Conservation (phyloP, 305 asterid species). For the Solanum hybrid region DNA sequence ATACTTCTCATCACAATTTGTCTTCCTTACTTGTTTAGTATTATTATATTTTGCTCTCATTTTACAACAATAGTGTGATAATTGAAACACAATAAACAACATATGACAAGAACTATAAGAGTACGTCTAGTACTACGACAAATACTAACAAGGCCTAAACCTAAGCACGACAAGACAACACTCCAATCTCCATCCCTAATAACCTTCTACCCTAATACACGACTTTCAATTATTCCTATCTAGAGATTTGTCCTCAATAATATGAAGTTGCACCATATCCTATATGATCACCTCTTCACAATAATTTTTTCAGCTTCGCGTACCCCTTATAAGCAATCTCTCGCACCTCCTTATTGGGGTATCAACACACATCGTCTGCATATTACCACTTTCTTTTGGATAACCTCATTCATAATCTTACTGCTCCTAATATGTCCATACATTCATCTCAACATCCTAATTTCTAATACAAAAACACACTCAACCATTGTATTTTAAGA, state of each 20-base stretch:
- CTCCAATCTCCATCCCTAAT: background rate
- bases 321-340: background rate
- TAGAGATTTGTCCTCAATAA: background rate
- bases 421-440: too few species aligned
- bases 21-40: too few species aligned
- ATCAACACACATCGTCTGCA: background rate
- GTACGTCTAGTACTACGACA: background rate
- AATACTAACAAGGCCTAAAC: background rate
- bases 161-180: background rate
- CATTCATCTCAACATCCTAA: background rate
- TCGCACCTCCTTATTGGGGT: background rate
- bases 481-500: background rate
- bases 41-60: too few species aligned
- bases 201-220: background rate
- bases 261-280: background rate
- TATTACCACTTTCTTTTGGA: background rate
- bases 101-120: background rate
- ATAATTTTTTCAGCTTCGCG: too few species aligned
- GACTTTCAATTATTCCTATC: background rate
- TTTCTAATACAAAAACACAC: background rate
- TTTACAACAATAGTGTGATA: background rate
- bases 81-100: too few species aligned
- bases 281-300: background rate
- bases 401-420: background rate
- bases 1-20: too few species aligned